Percentiles rank a stretch among this genome's conserved stretches.
Conservation (phyloP, 768 basidiomycete genomes). For the Lactarius deliciosus region DNA sequence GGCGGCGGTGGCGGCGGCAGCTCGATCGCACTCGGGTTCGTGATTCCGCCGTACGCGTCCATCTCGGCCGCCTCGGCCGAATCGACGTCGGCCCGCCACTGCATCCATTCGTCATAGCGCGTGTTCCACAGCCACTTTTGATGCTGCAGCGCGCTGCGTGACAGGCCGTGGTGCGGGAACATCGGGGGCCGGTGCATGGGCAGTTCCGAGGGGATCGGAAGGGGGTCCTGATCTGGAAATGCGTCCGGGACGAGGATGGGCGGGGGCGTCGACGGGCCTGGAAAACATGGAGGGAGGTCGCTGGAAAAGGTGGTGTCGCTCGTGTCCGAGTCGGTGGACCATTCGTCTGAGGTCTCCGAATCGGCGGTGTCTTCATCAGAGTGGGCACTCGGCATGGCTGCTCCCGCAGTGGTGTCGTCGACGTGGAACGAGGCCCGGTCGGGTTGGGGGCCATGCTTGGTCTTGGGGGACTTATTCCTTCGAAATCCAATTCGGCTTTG, state of each 20-base stretch:
- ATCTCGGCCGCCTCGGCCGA: constrained; percentile 23
- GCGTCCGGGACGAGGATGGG: constrained; percentile 24
- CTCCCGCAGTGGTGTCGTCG: neutral
- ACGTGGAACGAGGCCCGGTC: neutral
- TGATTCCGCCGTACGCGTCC: constrained; percentile 31
- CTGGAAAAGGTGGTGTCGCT: constrained; percentile 18
- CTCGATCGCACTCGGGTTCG: constrained; percentile 6
- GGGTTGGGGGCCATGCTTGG: neutral
- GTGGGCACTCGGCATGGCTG: neutral
- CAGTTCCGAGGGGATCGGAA: constrained; percentile 1
- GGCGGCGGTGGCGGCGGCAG: constrained; percentile 11
- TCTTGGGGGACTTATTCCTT: constrained; percentile 1
- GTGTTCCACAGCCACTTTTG: constrained; percentile 62
- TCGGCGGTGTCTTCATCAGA: constrained; percentile 26
- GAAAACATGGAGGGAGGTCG: constrained; percentile 15
- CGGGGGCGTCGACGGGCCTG: constrained; percentile 7
- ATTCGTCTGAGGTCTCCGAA: constrained; percentile 29
- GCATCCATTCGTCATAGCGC: constrained; percentile 53
- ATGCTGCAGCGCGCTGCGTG: constrained; percentile 57
- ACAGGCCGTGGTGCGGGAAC: constrained; percentile 55
- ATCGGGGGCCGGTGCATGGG: neutral
- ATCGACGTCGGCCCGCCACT: constrained; percentile 34
- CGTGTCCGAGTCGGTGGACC: constrained; percentile 29
- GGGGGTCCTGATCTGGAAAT: constrained; percentile 12
- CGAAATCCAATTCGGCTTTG: constrained; percentile 30